A percentile compares a stretch with the other conserved stretches of the same genome.
Conservation (phyloP, 2,329 filamentous ascomycete genomes). For the Tolypocladium paradoxum region DNA sequence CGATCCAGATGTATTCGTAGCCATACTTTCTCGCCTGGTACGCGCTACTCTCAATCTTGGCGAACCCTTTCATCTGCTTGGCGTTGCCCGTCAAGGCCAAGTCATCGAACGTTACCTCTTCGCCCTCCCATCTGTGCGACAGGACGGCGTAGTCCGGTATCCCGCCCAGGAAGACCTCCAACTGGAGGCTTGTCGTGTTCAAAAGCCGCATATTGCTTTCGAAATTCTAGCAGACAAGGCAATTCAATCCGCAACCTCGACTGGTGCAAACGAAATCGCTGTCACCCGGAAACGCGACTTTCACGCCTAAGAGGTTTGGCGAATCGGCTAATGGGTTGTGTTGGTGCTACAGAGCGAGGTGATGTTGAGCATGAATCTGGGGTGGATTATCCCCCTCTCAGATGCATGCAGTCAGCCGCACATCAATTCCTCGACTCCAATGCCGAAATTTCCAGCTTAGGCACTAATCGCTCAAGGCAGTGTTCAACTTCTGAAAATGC, state of each 20-base stretch:
- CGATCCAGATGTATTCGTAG: conserved; percentile 14
- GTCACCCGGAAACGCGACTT: neutral
- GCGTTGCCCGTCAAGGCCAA: neutral
- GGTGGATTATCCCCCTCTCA: neutral
- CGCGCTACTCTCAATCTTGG: conserved; percentile 8
- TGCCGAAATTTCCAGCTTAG: neutral
- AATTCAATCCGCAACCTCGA: neutral
- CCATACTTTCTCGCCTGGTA: conserved; percentile 8
- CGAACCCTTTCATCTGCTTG: conserved; percentile 8
- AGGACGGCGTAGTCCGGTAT: conserved; percentile 16
- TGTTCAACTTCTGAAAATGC: neutral
- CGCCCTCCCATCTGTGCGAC: conserved; percentile 17
- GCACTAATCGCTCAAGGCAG: neutral
- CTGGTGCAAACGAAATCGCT: neutral
- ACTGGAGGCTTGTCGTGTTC: neutral
- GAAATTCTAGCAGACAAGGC: neutral
- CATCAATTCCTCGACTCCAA: neutral
- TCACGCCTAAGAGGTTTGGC: neutral
- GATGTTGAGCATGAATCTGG: neutral
- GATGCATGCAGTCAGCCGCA: neutral
- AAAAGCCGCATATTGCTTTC: conserved; percentile 1
- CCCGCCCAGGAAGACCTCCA: conserved; percentile 3
- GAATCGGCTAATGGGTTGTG: neutral
- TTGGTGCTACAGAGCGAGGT: neutral
- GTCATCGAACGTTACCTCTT: conserved; percentile 15